These are phyloP conservation scores for Mortierella sp. DNA, from an alignment of 371 early-diverging fungal species.

Conservation along the genomic window DNA sequence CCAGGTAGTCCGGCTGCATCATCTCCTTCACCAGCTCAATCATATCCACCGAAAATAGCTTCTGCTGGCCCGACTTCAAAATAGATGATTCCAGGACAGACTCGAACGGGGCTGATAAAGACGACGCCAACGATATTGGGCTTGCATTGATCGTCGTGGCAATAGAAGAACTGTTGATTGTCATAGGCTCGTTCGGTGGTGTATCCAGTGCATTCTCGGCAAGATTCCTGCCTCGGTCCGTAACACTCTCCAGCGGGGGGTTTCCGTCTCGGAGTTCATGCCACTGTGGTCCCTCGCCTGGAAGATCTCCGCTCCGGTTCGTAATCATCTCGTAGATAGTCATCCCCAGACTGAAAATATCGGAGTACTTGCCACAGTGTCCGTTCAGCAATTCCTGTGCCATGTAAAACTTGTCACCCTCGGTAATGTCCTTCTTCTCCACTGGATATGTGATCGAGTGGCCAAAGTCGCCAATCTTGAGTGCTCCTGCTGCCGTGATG, in stretches of 20 bases:
- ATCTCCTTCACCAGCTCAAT: slow-evolving; percentile 73
- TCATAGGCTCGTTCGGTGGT: neutral
- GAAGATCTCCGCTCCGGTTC: slow-evolving; percentile 74
- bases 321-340: slow-evolving; percentile 90
- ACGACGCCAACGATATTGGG: neutral
- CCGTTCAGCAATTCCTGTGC: slow-evolving; percentile 93
- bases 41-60: slow-evolving; percentile 58
- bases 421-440: slow-evolving; percentile 58
- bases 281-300: slow-evolving; percentile 91
- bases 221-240: slow-evolving; percentile 14
- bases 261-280: slow-evolving; percentile 84
- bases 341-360: slow-evolving; percentile 95
- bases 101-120: slow-evolving; percentile 4
- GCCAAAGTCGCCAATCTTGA: slow-evolving; percentile 95
- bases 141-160: neutral
- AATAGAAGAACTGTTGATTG: neutral
- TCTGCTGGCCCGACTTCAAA: neutral
- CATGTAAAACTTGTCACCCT: slow-evolving; percentile 97
- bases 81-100: slow-evolving; percentile 38
- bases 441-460: slow-evolving; percentile 71
- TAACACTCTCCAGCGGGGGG: slow-evolving; percentile 45
- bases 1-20: slow-evolving; percentile 69
- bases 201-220: neutral
- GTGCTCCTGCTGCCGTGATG: slow-evolving; percentile 68
- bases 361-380: slow-evolving; percentile 84